Evolutionary conservation across 2,329 filamentous ascomycete genomes (phyloP), one percentile per base, ranked within the genome.

Genomic region (Colletotrichum sp.): DNA sequence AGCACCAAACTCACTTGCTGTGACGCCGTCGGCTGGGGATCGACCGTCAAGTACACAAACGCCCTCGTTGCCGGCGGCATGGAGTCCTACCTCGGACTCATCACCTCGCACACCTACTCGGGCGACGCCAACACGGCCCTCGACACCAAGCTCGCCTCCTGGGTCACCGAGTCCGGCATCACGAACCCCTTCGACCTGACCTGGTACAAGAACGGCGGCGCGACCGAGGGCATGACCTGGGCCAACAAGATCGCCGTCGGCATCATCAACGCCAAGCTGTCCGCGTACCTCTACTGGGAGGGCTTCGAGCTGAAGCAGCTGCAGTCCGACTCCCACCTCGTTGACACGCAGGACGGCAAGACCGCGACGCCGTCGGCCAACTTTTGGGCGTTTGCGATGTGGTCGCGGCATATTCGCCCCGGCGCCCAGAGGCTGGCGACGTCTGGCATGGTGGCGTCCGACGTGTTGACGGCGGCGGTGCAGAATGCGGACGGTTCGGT

Each of bases 231-330:
- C 8, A 83, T 89, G 78, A 90, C 88, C 4, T 91, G 89, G 90
- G 90, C 90, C 2, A 88, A 88, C 78, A 88, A 89, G 77, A 87
- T 92, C 61, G 88, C 88, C 80, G 84, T 84, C 36, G 88, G 86
- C 25, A 82, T 92, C 16, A 84, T 88, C 8, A 86, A 86, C 78
- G 85, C 85, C 29, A 88, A 89, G 78, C 83, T 89, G 7, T 88
- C 86, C 9, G 90, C 86, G 0, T 91, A 90, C 78, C 83, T 92
- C 7, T 91, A 89, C 82, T 92, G 90, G 90, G 87, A 89, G 79
- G 88, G 89, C 34, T 81, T 82, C 22, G 81, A 84, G 78, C 77
- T 81, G 61, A 79, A 80, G 62, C 80, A 83, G 70, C 79, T 79
- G 30, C 80, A 82, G 70, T 79, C 80, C 1, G 78, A 77, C 19